Conservation (phyloP, 1,284 basidiomycete genomes). For the Meira miltonrushii region DNA sequence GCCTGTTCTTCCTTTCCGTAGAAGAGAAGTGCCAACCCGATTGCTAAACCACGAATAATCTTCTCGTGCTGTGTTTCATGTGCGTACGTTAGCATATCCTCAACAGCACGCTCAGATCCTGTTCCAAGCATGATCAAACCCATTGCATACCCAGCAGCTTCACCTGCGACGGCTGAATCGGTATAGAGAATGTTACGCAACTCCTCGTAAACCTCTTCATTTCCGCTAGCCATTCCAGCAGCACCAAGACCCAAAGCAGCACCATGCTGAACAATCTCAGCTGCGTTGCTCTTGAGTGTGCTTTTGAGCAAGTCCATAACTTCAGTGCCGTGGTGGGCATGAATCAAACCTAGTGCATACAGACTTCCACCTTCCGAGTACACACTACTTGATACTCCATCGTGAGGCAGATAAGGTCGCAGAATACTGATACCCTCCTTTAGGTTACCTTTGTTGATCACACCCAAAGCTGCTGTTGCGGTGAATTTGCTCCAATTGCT, state of each 20-base stretch:
- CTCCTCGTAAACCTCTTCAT: conserved; percentile 51
- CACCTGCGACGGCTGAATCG: conserved; percentile 50
- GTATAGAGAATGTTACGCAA: conserved; percentile 48
- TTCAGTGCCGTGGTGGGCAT: conserved; percentile 50
- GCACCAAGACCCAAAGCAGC: conserved; percentile 51
- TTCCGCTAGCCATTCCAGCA: conserved; percentile 52
- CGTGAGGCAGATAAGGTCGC: conserved; percentile 49
- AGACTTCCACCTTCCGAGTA: conserved; percentile 51
- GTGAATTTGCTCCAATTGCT: conserved; percentile 53
- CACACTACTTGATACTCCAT: conserved; percentile 43
- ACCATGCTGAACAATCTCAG: conserved; percentile 52
- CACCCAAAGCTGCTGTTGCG: conserved; percentile 50
- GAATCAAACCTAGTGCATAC: conserved; percentile 51
- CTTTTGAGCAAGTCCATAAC: conserved; percentile 49
- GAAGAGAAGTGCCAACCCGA: conserved; percentile 49
- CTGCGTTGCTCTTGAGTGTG: conserved; percentile 47
- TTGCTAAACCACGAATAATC: conserved; percentile 52
- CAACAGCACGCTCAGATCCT: conserved; percentile 43
- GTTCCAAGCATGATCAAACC: conserved; percentile 52
- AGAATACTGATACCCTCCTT: conserved; percentile 48
- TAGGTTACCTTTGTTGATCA: conserved; percentile 51
- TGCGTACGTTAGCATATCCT: conserved; percentile 53
- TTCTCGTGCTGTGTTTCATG: conserved; percentile 53
- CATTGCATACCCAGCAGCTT: conserved; percentile 52
- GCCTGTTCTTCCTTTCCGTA: conserved; percentile 51